Evolutionary conservation across 768 basidiomycete genomes (phyloP).

Genomic region (Tricholoma furcatifolium): DNA sequence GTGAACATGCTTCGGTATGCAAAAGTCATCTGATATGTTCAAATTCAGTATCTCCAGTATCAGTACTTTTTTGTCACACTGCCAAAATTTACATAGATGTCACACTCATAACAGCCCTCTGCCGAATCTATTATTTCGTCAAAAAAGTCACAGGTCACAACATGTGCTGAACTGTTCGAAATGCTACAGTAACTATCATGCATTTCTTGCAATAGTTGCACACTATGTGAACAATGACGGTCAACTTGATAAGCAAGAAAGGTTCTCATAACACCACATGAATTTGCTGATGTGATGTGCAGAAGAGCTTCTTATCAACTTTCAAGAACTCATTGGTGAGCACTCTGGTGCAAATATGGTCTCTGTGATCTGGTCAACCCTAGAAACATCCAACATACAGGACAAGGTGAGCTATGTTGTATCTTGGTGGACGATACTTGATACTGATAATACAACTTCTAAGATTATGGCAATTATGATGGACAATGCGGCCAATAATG

Average conservation of each 20-base stretch:
- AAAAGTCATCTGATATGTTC: no score
- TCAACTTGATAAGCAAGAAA: slow-evolving; percentile 9
- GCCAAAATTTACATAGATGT: no score
- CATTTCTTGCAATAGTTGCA: slow-evolving; percentile 23
- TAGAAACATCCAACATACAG: background rate
- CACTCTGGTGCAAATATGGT: slow-evolving; percentile 36
- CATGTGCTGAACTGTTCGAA: no score
- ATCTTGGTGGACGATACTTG: no score
- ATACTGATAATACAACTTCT: background rate
- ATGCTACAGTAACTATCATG: slow-evolving; percentile 22
- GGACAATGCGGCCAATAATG: slow-evolving; percentile 27
- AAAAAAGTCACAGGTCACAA: no score
- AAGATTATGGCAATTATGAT: slow-evolving; percentile 21
- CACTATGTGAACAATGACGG: slow-evolving; percentile 22
- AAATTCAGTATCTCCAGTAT: no score
- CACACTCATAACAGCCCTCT: no score
- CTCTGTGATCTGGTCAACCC: background rate
- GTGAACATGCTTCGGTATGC: no score
- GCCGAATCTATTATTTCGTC: no score
- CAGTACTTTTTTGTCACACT: no score
- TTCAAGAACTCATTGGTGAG: slow-evolving; percentile 30
- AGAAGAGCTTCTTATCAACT: slow-evolving; percentile 36
- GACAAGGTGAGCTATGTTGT: background rate
- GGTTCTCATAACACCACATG: background rate
- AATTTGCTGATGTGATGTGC: background rate